Evolutionary conservation across 2,329 filamentous ascomycete genomes (phyloP).

Genomic region (Penicillium thymicola): DNA sequence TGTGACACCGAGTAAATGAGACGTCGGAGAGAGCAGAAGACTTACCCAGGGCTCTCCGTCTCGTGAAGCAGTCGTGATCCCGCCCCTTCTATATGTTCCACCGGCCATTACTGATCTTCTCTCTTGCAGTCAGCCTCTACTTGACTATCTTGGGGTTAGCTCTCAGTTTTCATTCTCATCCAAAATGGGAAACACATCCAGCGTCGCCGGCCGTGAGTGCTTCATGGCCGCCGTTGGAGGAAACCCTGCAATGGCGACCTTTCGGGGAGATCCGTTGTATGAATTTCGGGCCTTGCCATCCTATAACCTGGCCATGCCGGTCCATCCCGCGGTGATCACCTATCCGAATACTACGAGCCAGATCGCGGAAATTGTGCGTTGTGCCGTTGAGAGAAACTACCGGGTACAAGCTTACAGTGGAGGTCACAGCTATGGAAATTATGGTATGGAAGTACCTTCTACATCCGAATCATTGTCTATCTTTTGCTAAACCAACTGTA

Average conservation of each 20-base stretch:
- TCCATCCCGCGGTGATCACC: conserved; percentile 19
- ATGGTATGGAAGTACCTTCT: conserved; percentile 32
- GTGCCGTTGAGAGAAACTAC: conserved; percentile 14
- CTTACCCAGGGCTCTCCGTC: neutral
- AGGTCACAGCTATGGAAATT: conserved; percentile 37
- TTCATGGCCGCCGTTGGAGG: conserved; percentile 22
- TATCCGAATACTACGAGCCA: conserved; percentile 17
- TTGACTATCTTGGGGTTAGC: too few species aligned
- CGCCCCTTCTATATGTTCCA: neutral
- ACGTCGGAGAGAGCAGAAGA: neutral
- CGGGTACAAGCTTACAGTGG: conserved; percentile 23
- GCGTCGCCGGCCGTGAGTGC: conserved; percentile 18
- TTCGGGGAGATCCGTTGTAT: conserved; percentile 22
- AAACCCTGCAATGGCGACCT: conserved; percentile 12
- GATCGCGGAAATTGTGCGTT: conserved; percentile 18
- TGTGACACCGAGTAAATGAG: neutral
- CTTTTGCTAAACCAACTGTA: neutral
- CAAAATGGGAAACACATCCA: conserved; percentile 19
- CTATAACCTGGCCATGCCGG: conserved; percentile 28
- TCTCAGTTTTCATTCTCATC: neutral
- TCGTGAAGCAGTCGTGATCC: neutral
- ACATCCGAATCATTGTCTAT: neutral
- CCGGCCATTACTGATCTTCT: too few species aligned
- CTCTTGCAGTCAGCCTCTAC: neutral
- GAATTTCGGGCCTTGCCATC: conserved; percentile 9